Percentiles rank a stretch among this genome's conserved stretches.
These are phyloP conservation scores for Wallacemonas rigidus DNA, from an alignment of 208 protist genomes.

Conservation along the genomic window DNA sequence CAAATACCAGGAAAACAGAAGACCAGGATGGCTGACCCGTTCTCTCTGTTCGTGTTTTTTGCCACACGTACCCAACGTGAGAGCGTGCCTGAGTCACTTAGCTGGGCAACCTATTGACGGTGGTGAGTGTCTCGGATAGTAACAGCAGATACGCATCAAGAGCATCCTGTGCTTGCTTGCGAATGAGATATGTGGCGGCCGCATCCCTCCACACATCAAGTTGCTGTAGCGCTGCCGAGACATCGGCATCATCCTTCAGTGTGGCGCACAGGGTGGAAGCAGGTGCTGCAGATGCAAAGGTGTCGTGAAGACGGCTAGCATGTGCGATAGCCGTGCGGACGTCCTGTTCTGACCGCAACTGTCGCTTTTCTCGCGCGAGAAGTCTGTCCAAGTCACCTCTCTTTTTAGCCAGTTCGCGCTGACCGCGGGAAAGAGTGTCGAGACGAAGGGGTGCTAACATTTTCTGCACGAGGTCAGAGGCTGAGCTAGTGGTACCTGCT, in stretches of 20 bases:
- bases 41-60: not conserved
- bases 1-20: not conserved
- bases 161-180: slow-evolving; percentile 65
- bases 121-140: slow-evolving; percentile 66
- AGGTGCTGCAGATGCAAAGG: slow-evolving; percentile 25
- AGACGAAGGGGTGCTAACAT: slow-evolving; percentile 24
- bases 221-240: slow-evolving; percentile 51
- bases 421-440: slow-evolving; percentile 38
- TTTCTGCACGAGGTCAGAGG: slow-evolving; percentile 49
- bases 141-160: slow-evolving; percentile 67
- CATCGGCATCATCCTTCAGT: slow-evolving; percentile 30
- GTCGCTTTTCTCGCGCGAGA: slow-evolving; percentile 46
- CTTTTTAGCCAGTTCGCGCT: slow-evolving; percentile 53
- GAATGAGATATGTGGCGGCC: slow-evolving; percentile 56
- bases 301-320: slow-evolving; percentile 20
- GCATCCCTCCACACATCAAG: slow-evolving; percentile 62
- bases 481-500: slow-evolving; percentile 29
- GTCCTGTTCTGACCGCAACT: slow-evolving; percentile 74
- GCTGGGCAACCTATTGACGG: slow-evolving; percentile 26
- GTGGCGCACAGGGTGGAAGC: slow-evolving; percentile 3
- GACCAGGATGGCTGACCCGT: not conserved
- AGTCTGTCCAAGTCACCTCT: slow-evolving; percentile 41
- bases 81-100: not conserved
- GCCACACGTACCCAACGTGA: not conserved
- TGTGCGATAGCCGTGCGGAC: slow-evolving; percentile 57